Base-by-base conservation (phyloP, 345 rosid species). In the Euphorbia peplus region DNA sequence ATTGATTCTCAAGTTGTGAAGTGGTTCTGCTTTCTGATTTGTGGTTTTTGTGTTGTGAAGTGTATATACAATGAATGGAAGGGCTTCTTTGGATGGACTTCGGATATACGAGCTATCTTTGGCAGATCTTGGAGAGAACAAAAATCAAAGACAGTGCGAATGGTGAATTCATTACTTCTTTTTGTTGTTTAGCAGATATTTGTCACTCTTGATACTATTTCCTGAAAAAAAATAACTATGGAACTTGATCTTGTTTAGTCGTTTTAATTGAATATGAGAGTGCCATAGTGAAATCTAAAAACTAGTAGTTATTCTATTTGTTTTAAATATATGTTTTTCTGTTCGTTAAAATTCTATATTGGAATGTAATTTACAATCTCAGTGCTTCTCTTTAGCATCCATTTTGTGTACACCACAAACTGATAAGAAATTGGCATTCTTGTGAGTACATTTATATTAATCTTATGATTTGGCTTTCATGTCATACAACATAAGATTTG, bases 31-130 rank as follows among this genome's bases (percentile, higher is more conserved):
- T n/a, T 32, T 30, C 56, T 72, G 18, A 57, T 47, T 0, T 41
- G 18, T 2, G 21, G 44, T n/a, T 51, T n/a, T 21, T 19, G 42
- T 54, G 16, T 25, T 46, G 26, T 75, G 70, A 65, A 95, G 99
- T 90, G 86, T 72, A 70, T 91, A 78, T 91, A 91, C 79, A 85
- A 87, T 69, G 95, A 88, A 75, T 90, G 92, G 99, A 91, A 86
- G 75, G 93, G 93, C 29, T 70, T 95, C 59, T 81, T 88, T 63
- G 90, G 86, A 65, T 84, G 91, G 84, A 71, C 89, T 55, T 83
- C 84, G 70, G 90, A 86, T 75, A 46, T 85, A 60, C 83, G 87
- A 16, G 72, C 88, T 55, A 76, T 95, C 64, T 73, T 95, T 76
- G 85, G 88, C 24, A 86, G 86, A 81, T 82, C 96, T 60, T 73